Evolutionary conservation across 1,284 basidiomycete species (phyloP).

Genomic region (Ustilago vetiveriae): DNA sequence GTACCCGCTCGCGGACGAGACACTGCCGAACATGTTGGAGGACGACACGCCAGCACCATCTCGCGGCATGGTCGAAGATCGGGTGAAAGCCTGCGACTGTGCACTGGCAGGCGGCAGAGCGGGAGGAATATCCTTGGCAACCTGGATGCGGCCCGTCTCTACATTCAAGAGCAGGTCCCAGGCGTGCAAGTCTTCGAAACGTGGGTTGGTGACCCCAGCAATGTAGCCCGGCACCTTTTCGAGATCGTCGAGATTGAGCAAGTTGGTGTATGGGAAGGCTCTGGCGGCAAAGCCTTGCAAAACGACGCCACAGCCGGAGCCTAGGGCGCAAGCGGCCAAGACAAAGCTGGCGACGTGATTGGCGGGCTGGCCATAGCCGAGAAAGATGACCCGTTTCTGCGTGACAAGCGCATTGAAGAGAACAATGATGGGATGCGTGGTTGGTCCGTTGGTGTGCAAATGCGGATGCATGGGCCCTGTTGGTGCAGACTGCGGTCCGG

Average conservation of each 20-base stretch:
- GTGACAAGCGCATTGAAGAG: slow-evolving; percentile 94
- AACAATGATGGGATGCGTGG: slow-evolving; percentile 90
- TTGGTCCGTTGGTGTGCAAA: slow-evolving; percentile 87
- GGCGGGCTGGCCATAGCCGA: slow-evolving; percentile 80
- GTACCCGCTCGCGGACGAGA: slow-evolving; percentile 14
- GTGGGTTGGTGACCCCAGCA: slow-evolving; percentile 94
- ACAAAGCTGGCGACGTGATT: slow-evolving; percentile 88
- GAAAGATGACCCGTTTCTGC: slow-evolving; percentile 90
- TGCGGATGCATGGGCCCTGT: slow-evolving; percentile 86
- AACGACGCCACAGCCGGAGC: slow-evolving; percentile 85
- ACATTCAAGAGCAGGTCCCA: slow-evolving; percentile 96
- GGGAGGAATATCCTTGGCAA: slow-evolving; percentile 81
- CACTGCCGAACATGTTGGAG: slow-evolving; percentile 19
- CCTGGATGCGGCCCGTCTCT: slow-evolving; percentile 82
- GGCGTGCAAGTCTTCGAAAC: slow-evolving; percentile 83
- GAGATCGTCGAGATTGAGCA: slow-evolving; percentile 87
- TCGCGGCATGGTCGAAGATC: slow-evolving; percentile 58
- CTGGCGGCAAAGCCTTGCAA: slow-evolving; percentile 81
- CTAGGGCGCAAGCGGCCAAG: slow-evolving; percentile 89
- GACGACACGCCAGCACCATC: slow-evolving; percentile 20
- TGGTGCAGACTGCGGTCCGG: slow-evolving; percentile 71
- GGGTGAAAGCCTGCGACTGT: slow-evolving; percentile 11
- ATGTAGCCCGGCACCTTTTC: slow-evolving; percentile 88
- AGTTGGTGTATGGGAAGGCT: slow-evolving; percentile 91
- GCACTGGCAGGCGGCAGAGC: slow-evolving; percentile 35